These are phyloP conservation scores for Podila epicladia DNA, from an alignment of 192 early-diverging fungal genomes.

Conservation along the genomic window DNA sequence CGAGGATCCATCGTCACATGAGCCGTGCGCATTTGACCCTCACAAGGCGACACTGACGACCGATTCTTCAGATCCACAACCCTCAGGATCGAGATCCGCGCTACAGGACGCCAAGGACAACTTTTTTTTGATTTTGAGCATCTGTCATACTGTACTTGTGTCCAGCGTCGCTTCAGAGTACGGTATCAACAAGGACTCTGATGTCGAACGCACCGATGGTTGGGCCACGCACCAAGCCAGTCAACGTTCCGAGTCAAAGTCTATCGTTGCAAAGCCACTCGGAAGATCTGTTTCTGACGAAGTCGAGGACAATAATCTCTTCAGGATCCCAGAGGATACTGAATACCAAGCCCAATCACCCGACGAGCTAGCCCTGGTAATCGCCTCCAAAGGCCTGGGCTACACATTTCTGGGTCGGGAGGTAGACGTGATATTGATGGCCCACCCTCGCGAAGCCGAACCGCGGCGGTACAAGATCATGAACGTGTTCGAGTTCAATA, in stretches of 20 bases:
- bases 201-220: slow-evolving; percentile 7
- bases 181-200: slow-evolving; percentile 1
- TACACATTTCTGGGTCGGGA: slow-evolving; percentile 70
- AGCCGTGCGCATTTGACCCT: background rate
- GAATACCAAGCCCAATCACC: slow-evolving; percentile 72
- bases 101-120: slow-evolving; percentile 25
- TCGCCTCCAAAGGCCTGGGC: slow-evolving; percentile 64
- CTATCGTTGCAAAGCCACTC: background rate
- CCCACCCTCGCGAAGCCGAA: slow-evolving; percentile 19
- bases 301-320: background rate
- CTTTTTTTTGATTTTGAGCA: slow-evolving; percentile 68
- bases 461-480: slow-evolving; percentile 61
- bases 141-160: slow-evolving; percentile 76
- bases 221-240: background rate
- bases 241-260: background rate
- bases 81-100: background rate
- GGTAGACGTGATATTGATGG: slow-evolving; percentile 56
- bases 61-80: background rate
- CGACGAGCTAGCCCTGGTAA: slow-evolving; percentile 75
- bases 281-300: background rate
- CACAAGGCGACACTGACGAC: background rate
- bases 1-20: background rate
- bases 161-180: slow-evolving; percentile 3
- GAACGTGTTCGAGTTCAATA: slow-evolving; percentile 80
- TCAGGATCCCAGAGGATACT: slow-evolving; percentile 6